Evolutionary conservation across 2,329 filamentous ascomycete species (phyloP).

Genomic region (Sporothrix luriei): DNA sequence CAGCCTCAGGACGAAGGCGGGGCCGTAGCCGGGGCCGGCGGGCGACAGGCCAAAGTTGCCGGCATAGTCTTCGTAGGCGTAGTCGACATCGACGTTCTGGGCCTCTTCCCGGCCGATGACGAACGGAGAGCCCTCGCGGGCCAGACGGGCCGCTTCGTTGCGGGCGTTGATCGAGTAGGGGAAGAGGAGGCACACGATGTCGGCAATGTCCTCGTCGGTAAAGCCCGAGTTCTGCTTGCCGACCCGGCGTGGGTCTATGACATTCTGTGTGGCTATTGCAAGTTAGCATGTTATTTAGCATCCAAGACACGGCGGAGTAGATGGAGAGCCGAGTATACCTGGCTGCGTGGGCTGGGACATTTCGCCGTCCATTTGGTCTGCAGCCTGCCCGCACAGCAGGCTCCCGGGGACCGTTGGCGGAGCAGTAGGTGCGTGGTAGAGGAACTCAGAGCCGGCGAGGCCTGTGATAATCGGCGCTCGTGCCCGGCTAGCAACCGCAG

Average conservation of each 20-base stretch:
- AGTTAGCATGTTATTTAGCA: background rate
- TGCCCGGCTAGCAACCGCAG: conserved; percentile 20
- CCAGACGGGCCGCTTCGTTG: conserved; percentile 63
- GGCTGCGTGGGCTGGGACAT: conserved; percentile 36
- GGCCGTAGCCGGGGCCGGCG: conserved; percentile 52
- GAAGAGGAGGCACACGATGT: conserved; percentile 86
- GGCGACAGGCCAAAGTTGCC: conserved; percentile 56
- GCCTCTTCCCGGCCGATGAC: conserved; percentile 55
- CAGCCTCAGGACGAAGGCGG: conserved; percentile 78
- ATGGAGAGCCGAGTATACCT: conserved; percentile 28
- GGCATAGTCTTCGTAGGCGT: conserved; percentile 55
- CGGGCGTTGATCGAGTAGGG: conserved; percentile 74
- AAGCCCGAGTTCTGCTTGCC: conserved; percentile 83
- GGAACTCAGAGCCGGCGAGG: too few species aligned
- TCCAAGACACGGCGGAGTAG: too few species aligned
- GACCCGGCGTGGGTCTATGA: conserved; percentile 76
- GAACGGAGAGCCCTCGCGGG: conserved; percentile 52
- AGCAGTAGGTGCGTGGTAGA: background rate
- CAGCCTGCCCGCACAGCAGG: conserved; percentile 13
- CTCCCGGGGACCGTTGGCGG: background rate
- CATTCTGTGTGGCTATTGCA: conserved; percentile 68
- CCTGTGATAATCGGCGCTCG: conserved; percentile 5
- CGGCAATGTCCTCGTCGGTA: conserved; percentile 77
- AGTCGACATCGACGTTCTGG: conserved; percentile 56
- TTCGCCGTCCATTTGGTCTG: conserved; percentile 35